These are phyloP conservation scores for Monascus ruber DNA, from an alignment of 2,329 filamentous ascomycete genomes.

Conservation along the genomic window DNA sequence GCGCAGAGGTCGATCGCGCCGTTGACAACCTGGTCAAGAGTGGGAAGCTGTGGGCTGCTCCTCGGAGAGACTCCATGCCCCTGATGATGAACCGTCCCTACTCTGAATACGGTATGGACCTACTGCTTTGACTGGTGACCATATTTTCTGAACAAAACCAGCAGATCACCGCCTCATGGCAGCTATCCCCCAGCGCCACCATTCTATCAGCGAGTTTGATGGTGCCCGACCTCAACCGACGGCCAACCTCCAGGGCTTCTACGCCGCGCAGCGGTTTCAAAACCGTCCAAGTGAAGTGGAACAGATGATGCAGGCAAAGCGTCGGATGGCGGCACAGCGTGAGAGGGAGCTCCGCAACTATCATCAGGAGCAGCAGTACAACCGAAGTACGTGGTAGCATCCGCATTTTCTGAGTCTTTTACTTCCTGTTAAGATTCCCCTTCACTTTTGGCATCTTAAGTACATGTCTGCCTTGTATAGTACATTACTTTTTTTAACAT, in stretches of 20 bases:
- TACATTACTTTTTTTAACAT: slow-evolving; percentile 31
- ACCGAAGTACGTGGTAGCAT: slow-evolving; percentile 66
- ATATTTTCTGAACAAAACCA: slow-evolving; percentile 13
- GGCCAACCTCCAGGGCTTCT: slow-evolving; percentile 83
- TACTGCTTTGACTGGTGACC: slow-evolving; percentile 13
- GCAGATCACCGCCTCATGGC: slow-evolving; percentile 60
- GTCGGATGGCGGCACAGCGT: slow-evolving; percentile 96
- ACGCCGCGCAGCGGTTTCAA: slow-evolving; percentile 86
- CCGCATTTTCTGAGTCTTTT: slow-evolving; percentile 11
- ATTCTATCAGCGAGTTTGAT: slow-evolving; percentile 77
- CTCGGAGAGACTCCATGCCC: slow-evolving; percentile 71
- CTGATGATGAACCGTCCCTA: slow-evolving; percentile 49
- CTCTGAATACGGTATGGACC: slow-evolving; percentile 48
- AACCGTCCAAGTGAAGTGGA: slow-evolving; percentile 83
- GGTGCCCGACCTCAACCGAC: slow-evolving; percentile 60
- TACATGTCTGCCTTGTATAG: slow-evolving; percentile 33
- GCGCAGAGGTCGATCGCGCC: slow-evolving; percentile 82
- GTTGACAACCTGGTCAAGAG: slow-evolving; percentile 94
- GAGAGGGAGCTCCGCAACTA: slow-evolving; percentile 99
- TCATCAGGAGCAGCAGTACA: slow-evolving; percentile 99
- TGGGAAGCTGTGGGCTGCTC: slow-evolving; percentile 70
- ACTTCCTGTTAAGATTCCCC: slow-evolving; percentile 23
- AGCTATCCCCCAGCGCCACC: slow-evolving; percentile 59
- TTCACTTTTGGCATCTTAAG: slow-evolving; percentile 28
- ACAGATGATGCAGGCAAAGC: slow-evolving; percentile 98